Evolutionary conservation across 1,284 basidiomycete genomes (phyloP).

Genomic region (Boletus semigastroideus): DNA sequence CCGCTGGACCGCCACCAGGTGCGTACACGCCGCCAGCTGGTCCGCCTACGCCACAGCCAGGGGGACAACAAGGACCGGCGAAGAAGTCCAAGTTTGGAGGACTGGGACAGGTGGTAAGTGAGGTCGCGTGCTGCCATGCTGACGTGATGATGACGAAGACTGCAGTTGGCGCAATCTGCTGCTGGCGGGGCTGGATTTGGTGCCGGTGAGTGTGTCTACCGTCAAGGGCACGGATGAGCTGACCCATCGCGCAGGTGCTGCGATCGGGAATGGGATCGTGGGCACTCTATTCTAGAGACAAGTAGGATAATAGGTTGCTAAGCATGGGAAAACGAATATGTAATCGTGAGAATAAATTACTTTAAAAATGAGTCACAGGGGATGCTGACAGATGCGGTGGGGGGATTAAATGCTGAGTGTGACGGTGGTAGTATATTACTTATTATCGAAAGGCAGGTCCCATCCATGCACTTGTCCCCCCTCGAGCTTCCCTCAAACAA

Average conservation of each 20-base stretch:
- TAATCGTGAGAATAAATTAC: slow-evolving; percentile 28
- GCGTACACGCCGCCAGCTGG: slow-evolving; percentile 32
- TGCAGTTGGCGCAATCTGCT: slow-evolving; percentile 57
- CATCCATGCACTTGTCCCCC: slow-evolving; percentile 23
- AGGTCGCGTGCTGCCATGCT: background rate
- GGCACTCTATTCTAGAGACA: slow-evolving; percentile 43
- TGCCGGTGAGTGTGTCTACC: slow-evolving; percentile 42
- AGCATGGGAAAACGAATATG: slow-evolving; percentile 20
- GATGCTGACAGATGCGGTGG: slow-evolving; percentile 32
- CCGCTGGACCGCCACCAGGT: slow-evolving; percentile 24
- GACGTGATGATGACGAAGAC: background rate
- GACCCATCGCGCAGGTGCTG: slow-evolving; percentile 35
- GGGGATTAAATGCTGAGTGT: slow-evolving; percentile 30
- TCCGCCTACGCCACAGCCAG: slow-evolving; percentile 37
- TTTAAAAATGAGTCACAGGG: slow-evolving; percentile 20
- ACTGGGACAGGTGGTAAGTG: slow-evolving; percentile 55
- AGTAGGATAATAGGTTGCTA: slow-evolving; percentile 15
- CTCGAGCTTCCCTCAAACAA: slow-evolving; percentile 1
- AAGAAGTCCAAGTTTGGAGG: slow-evolving; percentile 64
- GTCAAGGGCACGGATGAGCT: background rate
- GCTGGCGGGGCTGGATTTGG: slow-evolving; percentile 63
- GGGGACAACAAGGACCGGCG: slow-evolving; percentile 40
- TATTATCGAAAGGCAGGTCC: slow-evolving; percentile 28
- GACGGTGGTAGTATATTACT: slow-evolving; percentile 29
- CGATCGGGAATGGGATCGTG: slow-evolving; percentile 46